Evolutionary conservation across 176 grass and related monocot species (phyloP), one percentile per base, ranked within the genome.

Genomic region (Melocanna baccifera): DNA sequence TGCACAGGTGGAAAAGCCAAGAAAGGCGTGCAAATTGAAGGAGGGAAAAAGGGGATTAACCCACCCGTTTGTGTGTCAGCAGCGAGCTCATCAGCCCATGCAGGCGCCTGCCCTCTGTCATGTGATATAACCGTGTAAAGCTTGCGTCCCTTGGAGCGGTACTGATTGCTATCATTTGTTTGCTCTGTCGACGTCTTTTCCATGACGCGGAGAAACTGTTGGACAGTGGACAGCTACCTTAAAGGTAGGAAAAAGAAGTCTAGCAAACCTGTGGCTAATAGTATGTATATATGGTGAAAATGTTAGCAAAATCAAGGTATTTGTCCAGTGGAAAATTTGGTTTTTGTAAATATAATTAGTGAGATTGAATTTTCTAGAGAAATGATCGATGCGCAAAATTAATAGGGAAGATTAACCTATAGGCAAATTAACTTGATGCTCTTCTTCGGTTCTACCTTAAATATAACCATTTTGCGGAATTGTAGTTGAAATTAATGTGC

Each of bases 1-100:
- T 55, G 53, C 23, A 22, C 39, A 29, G 73, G 73, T 88, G 80
- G 73, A n/a, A 56, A 88, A 72, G 64, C 65, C 28, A 64, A 59
- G 16, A 29, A 47, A 53, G 32, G 26, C 70, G 41, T 12, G 82
- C 47, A 67, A 4, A 36, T 36, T 36, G 5, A 52, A 76, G 34
- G 16, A 39, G 9, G 37, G 57, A 48, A 73, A 82, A 79, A 79
- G 75, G 75, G 75, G 84, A 84, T 84, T 65, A 84, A 40, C 46
- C 19, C 86, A 88, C 75, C 87, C 67, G 78, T 86, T 86, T 81
- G 70, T 72, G 83, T 71, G 88, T 75, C 88, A 81, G 70, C 63
- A 42, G 77, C 69, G 77, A 76, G 50, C 26, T 62, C 19, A 82
- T 53, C 86, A 64, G 77, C 69, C 53, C 20, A 6, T 47, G 74